phyloP scores from a whole-genome alignment of 78 protist genomes.

The Dictyostelium discoideum region dicty_2.7 NC_007091.3:35501-36000 shows the following conservation, averaged over 20 bases:
- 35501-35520: too few relatives aligned
- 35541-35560: too few relatives aligned
- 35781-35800: background rate
- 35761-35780: background rate
- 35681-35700: background rate
- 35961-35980: background rate
- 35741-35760: background rate
- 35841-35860: too few relatives aligned
- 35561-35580: too few relatives aligned
- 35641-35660: background rate
- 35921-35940: background rate
- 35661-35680: background rate
- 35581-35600: too few relatives aligned
- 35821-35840: too few relatives aligned
- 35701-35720: background rate
- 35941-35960: background rate
- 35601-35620: background rate
- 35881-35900: too few relatives aligned
- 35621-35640: background rate
- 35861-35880: too few relatives aligned
- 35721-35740: background rate
- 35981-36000: background rate
- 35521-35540: too few relatives aligned
- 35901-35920: background rate
- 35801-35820: background rate